Percentiles rank a stretch among this genome's conserved stretches.
Conservation (phyloP, 805 yeast genomes). For the Cyberlindnera galapagoensis region DNA sequence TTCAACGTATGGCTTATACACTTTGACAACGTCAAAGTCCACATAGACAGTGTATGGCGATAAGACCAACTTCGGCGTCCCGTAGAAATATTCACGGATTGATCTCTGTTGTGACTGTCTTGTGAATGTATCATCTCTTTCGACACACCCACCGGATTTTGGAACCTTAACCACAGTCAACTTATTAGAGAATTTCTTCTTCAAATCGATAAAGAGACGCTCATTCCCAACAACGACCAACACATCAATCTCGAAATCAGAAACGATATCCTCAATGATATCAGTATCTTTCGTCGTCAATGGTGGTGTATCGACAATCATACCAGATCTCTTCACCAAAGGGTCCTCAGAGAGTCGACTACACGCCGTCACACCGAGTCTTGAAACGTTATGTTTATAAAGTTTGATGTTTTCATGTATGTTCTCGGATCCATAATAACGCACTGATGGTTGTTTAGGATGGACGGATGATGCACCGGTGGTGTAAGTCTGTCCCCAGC, state of each 20-base stretch:
- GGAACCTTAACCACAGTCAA: constrained; percentile 49
- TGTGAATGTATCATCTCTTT: constrained; percentile 59
- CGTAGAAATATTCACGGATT: constrained; percentile 87
- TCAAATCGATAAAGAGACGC: constrained; percentile 55
- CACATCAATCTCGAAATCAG: constrained; percentile 51
- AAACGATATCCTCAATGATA: constrained; percentile 49
- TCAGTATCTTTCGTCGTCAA: constrained; percentile 43
- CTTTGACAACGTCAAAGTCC: constrained; percentile 51
- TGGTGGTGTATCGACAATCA: constrained; percentile 72
- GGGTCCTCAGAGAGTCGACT: constrained; percentile 45
- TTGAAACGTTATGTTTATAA: constrained; percentile 22
- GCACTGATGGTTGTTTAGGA: constrained; percentile 86
- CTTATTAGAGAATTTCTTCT: constrained; percentile 39
- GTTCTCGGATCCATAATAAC: constrained; percentile 66
- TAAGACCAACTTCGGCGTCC: constrained; percentile 54
- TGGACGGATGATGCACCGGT: constrained; percentile 72
- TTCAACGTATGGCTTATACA: constrained; percentile 46
- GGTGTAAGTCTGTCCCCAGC: constrained; percentile 73
- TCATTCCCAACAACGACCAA: constrained; percentile 75
- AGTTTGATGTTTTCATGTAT: constrained; percentile 42
- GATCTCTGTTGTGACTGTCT: constrained; percentile 70
- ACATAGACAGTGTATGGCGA: constrained; percentile 84
- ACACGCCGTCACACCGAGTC: constrained; percentile 30
- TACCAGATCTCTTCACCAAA: constrained; percentile 42
- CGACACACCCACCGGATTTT: constrained; percentile 71